Base-by-base conservation (phyloP, 805 yeast genomes). In the Kuraishia floccosa region DNA sequence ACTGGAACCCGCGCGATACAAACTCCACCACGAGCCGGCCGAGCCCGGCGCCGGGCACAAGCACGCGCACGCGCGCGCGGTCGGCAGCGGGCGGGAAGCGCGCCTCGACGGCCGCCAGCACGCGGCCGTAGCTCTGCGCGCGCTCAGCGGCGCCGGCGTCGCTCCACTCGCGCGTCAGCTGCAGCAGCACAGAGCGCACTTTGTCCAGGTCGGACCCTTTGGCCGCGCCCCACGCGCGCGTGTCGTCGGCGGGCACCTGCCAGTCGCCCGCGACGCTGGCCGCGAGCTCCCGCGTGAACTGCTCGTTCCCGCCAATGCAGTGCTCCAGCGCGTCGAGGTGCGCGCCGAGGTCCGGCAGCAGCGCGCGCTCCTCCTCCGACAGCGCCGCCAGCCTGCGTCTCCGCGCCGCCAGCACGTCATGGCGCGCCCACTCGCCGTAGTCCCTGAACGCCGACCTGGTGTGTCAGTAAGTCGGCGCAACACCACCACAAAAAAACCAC, bases 1-100 rank as follows among this genome's bases (percentile, higher is more conserved):
- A 62, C 55, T 62, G 51, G 42, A 71, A 76, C 4, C 83, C 83
- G 32, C 58, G 39, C 31, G 39, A 49, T 2, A 72, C 76, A 35
- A 73, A 52, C 31, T 76, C 82, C 30, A 64, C 52, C 20, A 72
- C 74, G 31, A 74, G 44, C 30, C 83, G 47, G 0, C 80, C 83
- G 21, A 75, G 52, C 0, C 83, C 83, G 33, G 76, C 67, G 1
- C 84, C 84, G 1, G 83, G 82, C 3, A 71, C 68, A 11, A 76
- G 49, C 0, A 76, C 56, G 24, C 65, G 58, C 9, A 63, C 36
- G 10, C 58, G 30, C 13, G 51, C 62, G 18, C 79, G 46, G 0
- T 35, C 30, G 1, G 35, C 37, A 2, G 58, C 40, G 15, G 51
- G 52, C 0, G 74, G 73, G 38, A 43, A 68, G 7, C 50, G 28